Base-by-base conservation (phyloP, 345 rosid species). In the Salix purpurea region DNA sequence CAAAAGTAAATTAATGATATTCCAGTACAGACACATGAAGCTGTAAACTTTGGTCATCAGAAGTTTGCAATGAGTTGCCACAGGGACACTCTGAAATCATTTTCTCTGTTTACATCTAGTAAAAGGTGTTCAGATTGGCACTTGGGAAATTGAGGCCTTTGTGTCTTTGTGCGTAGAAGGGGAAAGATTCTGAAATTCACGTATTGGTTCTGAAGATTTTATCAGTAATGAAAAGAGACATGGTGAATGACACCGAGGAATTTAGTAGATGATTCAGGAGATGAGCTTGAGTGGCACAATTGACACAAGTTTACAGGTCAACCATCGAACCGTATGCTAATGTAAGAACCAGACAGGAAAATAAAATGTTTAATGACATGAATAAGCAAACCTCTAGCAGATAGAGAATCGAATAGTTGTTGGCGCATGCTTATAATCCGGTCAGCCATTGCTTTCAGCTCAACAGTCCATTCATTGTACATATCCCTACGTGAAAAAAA, bases 361-460 rank as follows among this genome's bases (percentile, higher is more conserved):
- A 18, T 37, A 36, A 24, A 36, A n/a, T 32, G 54, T 5, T 34
- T 34, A 46, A 71, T 23, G 28, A 19, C 34, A n/a, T 34, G 52
- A 19, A 61, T 36, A 21, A 21, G 24, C 13, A 21, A 78, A 86
- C 91, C 91, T 86, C 73, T 84, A 66, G 81, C 82, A 67, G 58
- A 71, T 73, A 88, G 64, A 32, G 87, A 88, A 65, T 77, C 78
- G 71, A 75, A 82, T n/a, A 88, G 80, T 72, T 82, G 77, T 24
- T 69, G 74, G 50, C 89, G 89, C 84, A 83, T 76, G 80, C 67
- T 74, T 42, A 83, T 78, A 34, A 88, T 72, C 32, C 89, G 85
- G 74, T 74, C 80, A n/a, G 82, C 77, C 91, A 88, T 84, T 72
- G 69, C 72, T 77, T 80, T 86, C 82, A 88, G 58, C 82, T 88